Evolutionary conservation across 306 rosid species (phyloP), one percentile per base, ranked within the genome.

Genomic region (Leucaena leucocephala): DNA sequence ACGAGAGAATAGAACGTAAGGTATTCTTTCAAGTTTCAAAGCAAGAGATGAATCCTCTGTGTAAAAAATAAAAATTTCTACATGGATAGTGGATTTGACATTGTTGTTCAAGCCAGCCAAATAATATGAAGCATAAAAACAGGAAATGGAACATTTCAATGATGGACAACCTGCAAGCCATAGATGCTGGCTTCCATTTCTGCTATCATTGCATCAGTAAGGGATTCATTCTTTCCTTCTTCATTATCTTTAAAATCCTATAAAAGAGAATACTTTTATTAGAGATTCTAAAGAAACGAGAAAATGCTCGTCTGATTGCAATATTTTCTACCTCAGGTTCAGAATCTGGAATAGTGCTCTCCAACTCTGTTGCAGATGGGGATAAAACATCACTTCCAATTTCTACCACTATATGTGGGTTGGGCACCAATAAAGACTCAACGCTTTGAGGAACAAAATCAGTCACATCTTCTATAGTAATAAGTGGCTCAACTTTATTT

Each of bases 131-230:
- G 65, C 6, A 62, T 21, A 44, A 52, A 59, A 75, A 76, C 71
- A 78, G 64, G 55, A 68, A 73, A 65, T 57, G 63, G 63, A 82
- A 67, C 46, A 83, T 76, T 82, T 72, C 13, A 84, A 76, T 64
- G 78, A 80, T 40, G 55, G 55, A 44, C 88, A 83, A 91, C 97
- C 97, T 91, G 97, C 85, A 91, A 87, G 80, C 92, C 97, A 40
- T 91, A 89, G 78, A 85, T 80, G 86, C 90, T 88, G 71, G 97
- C 97, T 83, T 91, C 97, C 90, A 88, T 88, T 85, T 91, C 94
- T 71, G 94, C 92, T 38, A 89, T 88, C 92, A 84, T 82, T 80
- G 90, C 94, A 72, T 89, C 97, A 79, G 87, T 88, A 75, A 88
- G 86, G 76, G 80, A 82, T 21, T 81, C 87, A 79, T 55, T 86